These are phyloP conservation scores for Gaultheria prostrata DNA, from an alignment of 148 eudicot genomes.

Conservation along the genomic window DNA sequence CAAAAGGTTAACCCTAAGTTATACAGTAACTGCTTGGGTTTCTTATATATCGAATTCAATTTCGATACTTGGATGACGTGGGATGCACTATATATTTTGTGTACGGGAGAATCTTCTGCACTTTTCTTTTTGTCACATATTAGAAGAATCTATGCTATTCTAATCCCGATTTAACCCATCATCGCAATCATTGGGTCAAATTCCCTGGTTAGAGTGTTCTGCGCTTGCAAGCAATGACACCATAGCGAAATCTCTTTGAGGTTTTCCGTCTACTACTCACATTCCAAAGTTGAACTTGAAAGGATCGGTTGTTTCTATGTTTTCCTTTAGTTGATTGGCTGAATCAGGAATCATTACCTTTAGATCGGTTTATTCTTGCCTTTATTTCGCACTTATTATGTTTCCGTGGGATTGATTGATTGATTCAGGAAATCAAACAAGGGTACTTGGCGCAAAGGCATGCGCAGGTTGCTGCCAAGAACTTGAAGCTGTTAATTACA, in stretches of 20 bases:
- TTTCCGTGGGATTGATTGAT: neutral
- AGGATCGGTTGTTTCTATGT: neutral
- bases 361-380: neutral
- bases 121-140: neutral
- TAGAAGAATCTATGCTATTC: neutral
- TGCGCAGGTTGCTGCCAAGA: constrained; percentile 34
- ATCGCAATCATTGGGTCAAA: neutral
- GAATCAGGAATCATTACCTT: neutral
- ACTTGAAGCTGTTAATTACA: constrained; percentile 34
- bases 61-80: too few species aligned
- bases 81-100: neutral
- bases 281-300: neutral
- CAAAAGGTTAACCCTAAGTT: too few species aligned
- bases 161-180: neutral
- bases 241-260: neutral
- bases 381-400: neutral
- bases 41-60: too few species aligned
- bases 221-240: neutral
- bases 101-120: neutral
- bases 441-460: constrained; percentile 50
- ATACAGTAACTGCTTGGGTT: too few species aligned
- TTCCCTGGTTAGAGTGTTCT: neutral
- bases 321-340: neutral
- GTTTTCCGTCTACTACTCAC: neutral
- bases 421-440: constrained; percentile 51